A percentile compares a stretch with the other conserved stretches of the same genome.
These are phyloP conservation scores for Populus tomentosa DNA, from an alignment of 441 rosid genomes.

Conservation along the genomic window DNA sequence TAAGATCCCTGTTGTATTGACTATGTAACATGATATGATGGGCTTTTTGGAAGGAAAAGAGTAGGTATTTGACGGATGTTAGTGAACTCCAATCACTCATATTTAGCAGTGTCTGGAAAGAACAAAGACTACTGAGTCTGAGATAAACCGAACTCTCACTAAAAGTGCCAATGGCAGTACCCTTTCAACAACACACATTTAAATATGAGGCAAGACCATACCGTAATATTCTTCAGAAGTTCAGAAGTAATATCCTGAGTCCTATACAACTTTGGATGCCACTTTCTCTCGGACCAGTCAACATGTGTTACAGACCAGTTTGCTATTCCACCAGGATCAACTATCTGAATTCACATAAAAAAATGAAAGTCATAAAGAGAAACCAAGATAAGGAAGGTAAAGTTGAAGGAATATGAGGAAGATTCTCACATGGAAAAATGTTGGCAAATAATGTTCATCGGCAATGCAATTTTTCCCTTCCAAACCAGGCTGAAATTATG, in stretches of 20 bases:
- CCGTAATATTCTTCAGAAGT: conserved; percentile 74
- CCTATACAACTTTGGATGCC: conserved; percentile 92
- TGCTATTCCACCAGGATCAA: conserved; percentile 84
- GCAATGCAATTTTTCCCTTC: conserved; percentile 93
- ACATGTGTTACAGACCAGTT: conserved; percentile 92
- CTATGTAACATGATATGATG: no score
- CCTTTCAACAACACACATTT: not conserved
- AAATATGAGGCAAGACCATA: conserved; percentile 21
- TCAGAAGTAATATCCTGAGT: conserved; percentile 57
- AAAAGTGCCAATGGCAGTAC: not conserved
- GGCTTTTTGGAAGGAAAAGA: not conserved
- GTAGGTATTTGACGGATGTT: not conserved
- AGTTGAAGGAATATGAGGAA: conserved; percentile 2
- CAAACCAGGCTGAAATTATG: conserved; percentile 75
- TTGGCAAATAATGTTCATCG: conserved; percentile 95
- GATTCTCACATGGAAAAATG: conserved; percentile 72
- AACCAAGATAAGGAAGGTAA: not conserved
- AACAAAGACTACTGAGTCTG: not conserved
- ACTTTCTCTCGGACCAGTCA: no score
- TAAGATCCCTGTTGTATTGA: no score
- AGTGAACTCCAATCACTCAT: not conserved
- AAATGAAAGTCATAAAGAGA: conserved; percentile 10
- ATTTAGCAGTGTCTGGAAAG: not conserved
- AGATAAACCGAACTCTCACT: not conserved
- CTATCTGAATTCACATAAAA: conserved; percentile 40